Base-by-base conservation (phyloP, 1,139 yeast species). In the Pichia cactophila region DNA sequence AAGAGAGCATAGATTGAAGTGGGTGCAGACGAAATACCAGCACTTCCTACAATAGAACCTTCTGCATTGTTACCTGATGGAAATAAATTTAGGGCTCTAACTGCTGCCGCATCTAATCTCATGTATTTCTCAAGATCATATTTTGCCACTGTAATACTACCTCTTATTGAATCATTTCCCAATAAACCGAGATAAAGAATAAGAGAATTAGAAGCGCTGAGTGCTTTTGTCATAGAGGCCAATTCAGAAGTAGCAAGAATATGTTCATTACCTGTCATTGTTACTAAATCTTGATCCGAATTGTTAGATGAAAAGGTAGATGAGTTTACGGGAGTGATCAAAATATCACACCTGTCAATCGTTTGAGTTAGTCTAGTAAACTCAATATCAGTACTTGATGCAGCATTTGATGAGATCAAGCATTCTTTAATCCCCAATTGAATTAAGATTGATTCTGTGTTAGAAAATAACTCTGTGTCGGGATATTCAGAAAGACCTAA, bases 341-440 rank as follows among this genome's bases (percentile, higher is more conserved):
- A 83, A 36, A 87, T 76, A 42, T 82, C 87, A 56, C 94, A 87
- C 47, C 89, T 79, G 57, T 86, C 86, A 52, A 87, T 70, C 14
- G 81, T 81, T 56, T 81, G 83, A 37, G 70, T 69, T 46, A 84
- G 73, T 62, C 77, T 84, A 54, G 56, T 63, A 53, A 58, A 68
- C 41, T 68, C 71, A 1, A 69, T 62, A 47, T 73, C 74, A 33
- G 71, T 73, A 58, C 51, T 69, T 71, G 47, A 68, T 69, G 64
- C 50, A 59, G 70, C 69, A 14, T 36, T 43, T 26, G 50, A 35
- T 4, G 84, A 84, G 8, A 88, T 62, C 10, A 92, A 67, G 44
- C 89, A 83, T 61, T 92, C 98, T 59, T 86, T 86, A 5, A 89
- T 87, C 26, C 96, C 96, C 38, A 89, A 70, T 64, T 92, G 98